Evolutionary conservation across 164 flowering plant species (phyloP).

Genomic region (Nymphaea thermarum): DNA sequence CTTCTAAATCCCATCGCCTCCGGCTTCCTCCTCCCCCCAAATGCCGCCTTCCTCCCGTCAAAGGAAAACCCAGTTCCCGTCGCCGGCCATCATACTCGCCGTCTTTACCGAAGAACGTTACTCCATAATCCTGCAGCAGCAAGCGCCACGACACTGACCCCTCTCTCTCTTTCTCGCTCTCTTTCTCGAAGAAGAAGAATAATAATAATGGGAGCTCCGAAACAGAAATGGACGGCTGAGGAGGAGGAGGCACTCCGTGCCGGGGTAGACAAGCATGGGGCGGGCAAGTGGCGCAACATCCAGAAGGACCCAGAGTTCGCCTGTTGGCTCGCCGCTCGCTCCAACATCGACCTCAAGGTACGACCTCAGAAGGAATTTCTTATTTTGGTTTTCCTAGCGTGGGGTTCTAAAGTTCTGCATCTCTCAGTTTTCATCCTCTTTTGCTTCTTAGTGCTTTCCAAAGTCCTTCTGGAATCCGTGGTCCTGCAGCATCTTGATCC

Average conservation of each 20-base stretch:
- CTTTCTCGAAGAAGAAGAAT: neutral
- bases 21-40: too few species aligned
- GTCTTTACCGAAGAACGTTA: too few species aligned
- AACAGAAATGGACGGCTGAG: conserved; percentile 88
- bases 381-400: neutral
- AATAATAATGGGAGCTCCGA: conserved; percentile 58
- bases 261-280: conserved; percentile 63
- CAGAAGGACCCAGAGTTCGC: conserved; percentile 71
- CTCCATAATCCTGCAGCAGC: too few species aligned
- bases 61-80: too few species aligned
- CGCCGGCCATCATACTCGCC: too few species aligned
- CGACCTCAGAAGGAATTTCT: neutral
- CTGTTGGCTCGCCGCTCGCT: conserved; percentile 45
- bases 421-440: neutral
- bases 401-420: neutral
- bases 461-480: neutral
- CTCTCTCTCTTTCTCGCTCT: too few species aligned
- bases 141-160: too few species aligned
- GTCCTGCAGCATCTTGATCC: too few species aligned
- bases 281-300: conserved; percentile 74
- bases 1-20: too few species aligned
- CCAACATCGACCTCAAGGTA: conserved; percentile 79
- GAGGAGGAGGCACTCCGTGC: conserved; percentile 72
- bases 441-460: neutral
- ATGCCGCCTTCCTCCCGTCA: too few species aligned